phyloP scores from a whole-genome alignment of 495 filamentous ascomycete species.

The Neurospora sp. region DNA sequence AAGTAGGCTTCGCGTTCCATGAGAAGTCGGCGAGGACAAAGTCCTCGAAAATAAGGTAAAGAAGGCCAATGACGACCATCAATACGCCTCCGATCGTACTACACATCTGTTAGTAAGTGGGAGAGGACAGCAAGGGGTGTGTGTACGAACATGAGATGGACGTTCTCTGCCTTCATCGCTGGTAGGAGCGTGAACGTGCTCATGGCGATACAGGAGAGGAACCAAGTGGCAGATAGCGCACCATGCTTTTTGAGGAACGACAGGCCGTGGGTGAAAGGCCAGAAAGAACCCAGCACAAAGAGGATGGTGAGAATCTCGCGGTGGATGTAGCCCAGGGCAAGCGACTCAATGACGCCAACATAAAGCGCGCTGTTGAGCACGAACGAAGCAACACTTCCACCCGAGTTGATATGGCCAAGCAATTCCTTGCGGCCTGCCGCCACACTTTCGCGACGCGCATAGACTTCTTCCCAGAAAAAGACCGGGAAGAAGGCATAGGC shows the following conservation, averaged over 20 bases:
- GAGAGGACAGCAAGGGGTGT: background rate
- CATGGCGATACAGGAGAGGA: conserved; percentile 67
- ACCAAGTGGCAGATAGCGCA: conserved; percentile 61
- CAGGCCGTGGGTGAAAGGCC: conserved; percentile 66
- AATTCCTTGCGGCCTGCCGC: conserved; percentile 56
- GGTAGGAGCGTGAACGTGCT: conserved; percentile 84
- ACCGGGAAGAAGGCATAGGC: conserved; percentile 87
- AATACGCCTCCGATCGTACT: conserved; percentile 68
- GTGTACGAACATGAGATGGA: conserved; percentile 60
- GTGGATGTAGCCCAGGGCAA: conserved; percentile 77
- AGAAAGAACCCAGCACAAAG: conserved; percentile 64
- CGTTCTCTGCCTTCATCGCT: conserved; percentile 72
- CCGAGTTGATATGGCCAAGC: conserved; percentile 54
- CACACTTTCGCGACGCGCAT: conserved; percentile 63
- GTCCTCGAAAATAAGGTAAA: conserved; percentile 79
- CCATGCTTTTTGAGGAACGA: conserved; percentile 58
- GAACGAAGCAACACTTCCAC: conserved; percentile 43
- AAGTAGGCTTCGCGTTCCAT: conserved; percentile 16
- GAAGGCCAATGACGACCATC: conserved; percentile 67
- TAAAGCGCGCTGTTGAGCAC: conserved; percentile 55
- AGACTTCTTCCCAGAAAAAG: conserved; percentile 95
- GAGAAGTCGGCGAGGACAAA: conserved; percentile 44
- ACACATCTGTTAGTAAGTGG: conserved; percentile 19
- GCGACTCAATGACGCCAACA: conserved; percentile 64
- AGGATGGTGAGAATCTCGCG: conserved; percentile 78